Evolutionary conservation across 2,329 filamentous ascomycete genomes (phyloP).

Genomic region (Verticillium zaregamsianum): DNA sequence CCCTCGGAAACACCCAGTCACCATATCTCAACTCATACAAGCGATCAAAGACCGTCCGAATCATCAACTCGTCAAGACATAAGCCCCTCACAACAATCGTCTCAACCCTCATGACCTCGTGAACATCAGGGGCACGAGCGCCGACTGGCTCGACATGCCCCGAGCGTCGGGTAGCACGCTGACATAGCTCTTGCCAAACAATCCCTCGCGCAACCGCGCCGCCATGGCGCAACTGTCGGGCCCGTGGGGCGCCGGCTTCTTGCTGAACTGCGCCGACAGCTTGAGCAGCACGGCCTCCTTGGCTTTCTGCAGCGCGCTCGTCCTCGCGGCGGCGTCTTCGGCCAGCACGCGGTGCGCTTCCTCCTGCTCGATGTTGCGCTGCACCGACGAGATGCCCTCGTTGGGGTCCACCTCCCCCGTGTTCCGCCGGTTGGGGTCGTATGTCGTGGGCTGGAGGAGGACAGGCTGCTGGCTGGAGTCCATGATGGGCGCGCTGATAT

Average conservation of each 20-base stretch:
- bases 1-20: background rate
- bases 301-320: constrained; percentile 52
- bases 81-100: background rate
- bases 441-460: constrained; percentile 52
- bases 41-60: background rate
- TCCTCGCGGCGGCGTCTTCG: constrained; percentile 51
- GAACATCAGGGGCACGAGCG: constrained; percentile 58
- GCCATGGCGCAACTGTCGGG: constrained; percentile 25
- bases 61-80: background rate
- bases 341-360: constrained; percentile 51
- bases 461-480: constrained; percentile 44
- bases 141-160: constrained; percentile 47
- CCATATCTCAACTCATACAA: background rate
- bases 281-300: constrained; percentile 58
- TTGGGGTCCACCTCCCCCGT: constrained; percentile 17
- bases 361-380: constrained; percentile 55
- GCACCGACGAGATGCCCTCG: constrained; percentile 50
- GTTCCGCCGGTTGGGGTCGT: constrained; percentile 35
- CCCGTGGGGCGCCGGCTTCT: constrained; percentile 8
- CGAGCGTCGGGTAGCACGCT: constrained; percentile 36
- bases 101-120: constrained; percentile 34
- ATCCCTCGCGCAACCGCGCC: constrained; percentile 34
- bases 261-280: constrained; percentile 47
- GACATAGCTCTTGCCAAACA: constrained; percentile 33
- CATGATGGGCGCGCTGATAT: constrained; percentile 48